Percentiles rank a stretch among this genome's conserved stretches.
Conservation (phyloP, 768 basidiomycete genomes). For the Russula brevipes region DNA sequence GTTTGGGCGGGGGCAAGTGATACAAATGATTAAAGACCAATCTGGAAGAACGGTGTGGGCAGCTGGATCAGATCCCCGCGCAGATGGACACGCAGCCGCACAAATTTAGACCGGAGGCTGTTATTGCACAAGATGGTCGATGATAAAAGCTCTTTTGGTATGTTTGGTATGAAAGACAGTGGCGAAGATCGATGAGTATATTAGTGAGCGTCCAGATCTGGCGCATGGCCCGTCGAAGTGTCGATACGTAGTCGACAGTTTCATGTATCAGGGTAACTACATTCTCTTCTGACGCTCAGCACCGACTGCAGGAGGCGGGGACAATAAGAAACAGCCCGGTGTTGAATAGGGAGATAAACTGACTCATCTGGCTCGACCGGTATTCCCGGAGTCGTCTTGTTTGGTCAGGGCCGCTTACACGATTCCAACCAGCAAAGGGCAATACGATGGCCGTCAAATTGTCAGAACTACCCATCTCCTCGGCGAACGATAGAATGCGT, state of each 20-base stretch:
- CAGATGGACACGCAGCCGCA: slow-evolving; percentile 81
- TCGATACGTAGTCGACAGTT: background rate
- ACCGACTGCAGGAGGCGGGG: slow-evolving; percentile 42
- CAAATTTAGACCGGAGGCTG: slow-evolving; percentile 46
- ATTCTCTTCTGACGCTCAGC: slow-evolving; percentile 62
- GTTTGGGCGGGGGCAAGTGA: slow-evolving; percentile 86
- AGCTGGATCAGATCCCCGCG: slow-evolving; percentile 85
- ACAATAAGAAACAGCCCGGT: background rate
- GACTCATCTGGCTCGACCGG: slow-evolving; percentile 40
- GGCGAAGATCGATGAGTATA: background rate
- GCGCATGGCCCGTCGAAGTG: background rate
- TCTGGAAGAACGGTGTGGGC: slow-evolving; percentile 85
- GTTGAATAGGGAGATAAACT: slow-evolving; percentile 22
- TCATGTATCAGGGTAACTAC: slow-evolving; percentile 33
- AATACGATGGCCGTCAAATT: slow-evolving; percentile 90
- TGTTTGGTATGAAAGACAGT: background rate
- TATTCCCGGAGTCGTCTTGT: slow-evolving; percentile 84
- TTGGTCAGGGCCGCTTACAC: slow-evolving; percentile 68
- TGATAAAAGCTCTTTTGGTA: background rate
- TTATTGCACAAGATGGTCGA: background rate
- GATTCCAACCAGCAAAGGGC: slow-evolving; percentile 90
- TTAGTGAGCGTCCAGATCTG: background rate
- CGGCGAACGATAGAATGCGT: slow-evolving; percentile 76
- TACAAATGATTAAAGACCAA: slow-evolving; percentile 66
- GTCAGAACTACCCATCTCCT: slow-evolving; percentile 84